Base-by-base conservation (phyloP, 306 rosid genomes). In the Vigna radiata region DNA sequence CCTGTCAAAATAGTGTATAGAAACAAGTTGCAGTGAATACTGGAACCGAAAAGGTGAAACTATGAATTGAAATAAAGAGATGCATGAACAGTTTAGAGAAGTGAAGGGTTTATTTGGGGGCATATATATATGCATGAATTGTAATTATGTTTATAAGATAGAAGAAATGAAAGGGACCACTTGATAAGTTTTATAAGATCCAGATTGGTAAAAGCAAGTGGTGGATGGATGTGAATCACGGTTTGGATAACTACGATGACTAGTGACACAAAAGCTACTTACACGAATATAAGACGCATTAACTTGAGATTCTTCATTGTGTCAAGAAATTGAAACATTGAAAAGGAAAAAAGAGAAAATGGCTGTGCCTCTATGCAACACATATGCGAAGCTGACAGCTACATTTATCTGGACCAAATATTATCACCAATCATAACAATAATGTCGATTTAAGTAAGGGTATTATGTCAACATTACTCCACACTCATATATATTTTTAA, bases 171-270 rank as follows among this genome's bases (percentile, higher is more conserved):
- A 77, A 72, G 82, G 23, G 82, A 71, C 86, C 25, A 17, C 73
- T 73, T 74, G 7, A 46, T 49, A 54, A 50, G 31, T 47, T 80
- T 73, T 33, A 77, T 49, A 49, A 43, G 7, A 43, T 61, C 64
- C 23, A 74, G 33, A 73, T 59, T 8, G 62, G 29, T 47, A 27
- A 48, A 77, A 82, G 79, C 67, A 64, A 79, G 83, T 68, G 81
- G 80, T 79, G 21, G 23, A 61, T 68, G 14, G 64, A 41, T 59
- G 61, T 56, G 43, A 67, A 78, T 67, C 83, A 56, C 46, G 48
- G 47, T 75, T 75, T 77, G 75, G 86, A 83, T 83, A 79, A 83
- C 70, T 69, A 79, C 60, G 70, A 62, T 31, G 74, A 52, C 81
- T 67, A 78, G 80, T 83, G 76, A 46, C 77, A 29, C 61, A 50